Conservation (phyloP, 164 flowering plant species). For the Dillenia turbinata region DNA sequence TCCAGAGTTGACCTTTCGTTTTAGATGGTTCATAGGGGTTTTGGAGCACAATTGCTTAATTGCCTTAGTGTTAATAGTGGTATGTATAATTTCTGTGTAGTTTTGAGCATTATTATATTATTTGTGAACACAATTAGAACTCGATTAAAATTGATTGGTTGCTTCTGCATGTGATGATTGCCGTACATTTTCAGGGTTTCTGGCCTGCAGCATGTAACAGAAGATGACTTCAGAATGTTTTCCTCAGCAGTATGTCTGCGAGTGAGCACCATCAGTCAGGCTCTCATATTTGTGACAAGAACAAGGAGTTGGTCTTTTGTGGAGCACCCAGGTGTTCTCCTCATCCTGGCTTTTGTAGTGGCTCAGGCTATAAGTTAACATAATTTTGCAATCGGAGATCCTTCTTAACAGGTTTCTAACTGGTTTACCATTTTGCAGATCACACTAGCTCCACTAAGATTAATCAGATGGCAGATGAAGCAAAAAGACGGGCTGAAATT, state of each 20-base stretch:
- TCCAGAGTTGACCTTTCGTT: background rate
- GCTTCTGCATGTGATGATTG: background rate
- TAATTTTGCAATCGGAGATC: background rate
- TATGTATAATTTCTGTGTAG: background rate
- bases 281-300: too few species aligned
- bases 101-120: background rate
- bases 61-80: background rate
- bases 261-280: too few species aligned
- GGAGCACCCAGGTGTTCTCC: slow-evolving; percentile 78
- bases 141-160: slow-evolving; percentile 1
- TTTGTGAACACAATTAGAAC: background rate
- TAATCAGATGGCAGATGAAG: slow-evolving; percentile 95
- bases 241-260: too few species aligned
- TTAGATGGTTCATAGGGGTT: background rate
- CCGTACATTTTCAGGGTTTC: slow-evolving; percentile 67
- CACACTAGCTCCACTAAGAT: slow-evolving; percentile 62
- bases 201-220: slow-evolving; percentile 48
- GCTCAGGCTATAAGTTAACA: slow-evolving; percentile 81
- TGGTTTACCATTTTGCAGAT: slow-evolving; percentile 39
- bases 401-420: background rate
- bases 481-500: slow-evolving; percentile 93
- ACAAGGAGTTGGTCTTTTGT: slow-evolving; percentile 84
- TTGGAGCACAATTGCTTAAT: background rate
- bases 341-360: slow-evolving; percentile 56
- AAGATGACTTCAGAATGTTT: slow-evolving; percentile 53